Percentiles rank a stretch among this genome's conserved stretches.
phyloP scores from a whole-genome alignment of 75 land plant genomes.

The Cupressus sempervirens region DNA sequence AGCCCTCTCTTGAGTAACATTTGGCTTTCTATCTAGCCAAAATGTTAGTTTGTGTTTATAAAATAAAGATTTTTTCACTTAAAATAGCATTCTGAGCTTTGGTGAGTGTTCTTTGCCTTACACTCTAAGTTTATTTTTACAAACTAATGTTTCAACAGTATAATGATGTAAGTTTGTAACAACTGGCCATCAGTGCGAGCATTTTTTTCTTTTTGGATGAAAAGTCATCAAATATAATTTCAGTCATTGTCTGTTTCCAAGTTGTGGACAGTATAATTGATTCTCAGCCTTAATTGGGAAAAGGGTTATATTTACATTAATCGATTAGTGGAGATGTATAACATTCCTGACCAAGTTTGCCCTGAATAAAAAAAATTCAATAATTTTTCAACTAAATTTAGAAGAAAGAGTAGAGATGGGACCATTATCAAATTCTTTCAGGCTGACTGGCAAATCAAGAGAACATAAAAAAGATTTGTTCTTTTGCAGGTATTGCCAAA shows the following conservation, averaged over 20 bases:
- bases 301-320: neutral
- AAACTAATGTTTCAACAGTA: neutral
- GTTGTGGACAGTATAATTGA: neutral
- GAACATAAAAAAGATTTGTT: constrained; percentile 13
- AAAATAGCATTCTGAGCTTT: too few relatives aligned
- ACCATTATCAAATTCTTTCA: neutral
- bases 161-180: neutral
- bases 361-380: neutral
- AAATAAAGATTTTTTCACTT: neutral
- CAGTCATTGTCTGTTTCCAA: neutral
- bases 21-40: neutral
- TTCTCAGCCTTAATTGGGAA: neutral
- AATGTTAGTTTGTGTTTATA: neutral
- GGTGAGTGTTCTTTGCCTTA: too few relatives aligned
- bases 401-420: neutral
- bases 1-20: neutral
- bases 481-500: constrained; percentile 14
- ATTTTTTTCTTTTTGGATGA: neutral
- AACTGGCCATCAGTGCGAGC: neutral
- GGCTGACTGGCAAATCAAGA: neutral
- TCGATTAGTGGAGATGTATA: too few relatives aligned
- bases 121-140: too few relatives aligned
- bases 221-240: neutral
- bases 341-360: neutral
- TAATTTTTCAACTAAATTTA: neutral